Conservation (phyloP, 768 basidiomycete species). For the Phlegmacium glaucopus region DNA sequence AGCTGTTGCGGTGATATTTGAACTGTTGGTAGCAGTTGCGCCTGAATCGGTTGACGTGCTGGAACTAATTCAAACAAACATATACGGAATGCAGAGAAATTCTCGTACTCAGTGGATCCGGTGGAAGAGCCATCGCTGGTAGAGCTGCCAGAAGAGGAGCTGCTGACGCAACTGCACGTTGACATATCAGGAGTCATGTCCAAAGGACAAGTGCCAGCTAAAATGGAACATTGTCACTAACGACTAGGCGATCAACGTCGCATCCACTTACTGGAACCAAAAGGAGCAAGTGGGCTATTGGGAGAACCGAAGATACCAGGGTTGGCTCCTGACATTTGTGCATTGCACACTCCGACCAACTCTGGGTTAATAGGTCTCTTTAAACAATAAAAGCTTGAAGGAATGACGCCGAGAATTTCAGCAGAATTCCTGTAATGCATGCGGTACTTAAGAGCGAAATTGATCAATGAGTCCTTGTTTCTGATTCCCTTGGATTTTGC, state of each 20-base stretch:
- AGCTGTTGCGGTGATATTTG: too few species aligned
- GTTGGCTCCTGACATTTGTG: constrained; percentile 39
- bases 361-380: constrained; percentile 38
- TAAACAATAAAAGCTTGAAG: constrained; percentile 45
- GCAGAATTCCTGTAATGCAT: constrained; percentile 40
- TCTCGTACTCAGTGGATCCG: too few species aligned
- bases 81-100: too few species aligned
- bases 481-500: constrained; percentile 40
- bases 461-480: constrained; percentile 38
- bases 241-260: not conserved
- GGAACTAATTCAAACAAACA: too few species aligned
- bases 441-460: constrained; percentile 40
- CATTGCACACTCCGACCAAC: constrained; percentile 37
- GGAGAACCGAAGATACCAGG: constrained; percentile 42
- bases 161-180: constrained; percentile 35
- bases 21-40: too few species aligned
- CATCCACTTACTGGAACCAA: constrained; percentile 37
- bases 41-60: too few species aligned
- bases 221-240: not conserved
- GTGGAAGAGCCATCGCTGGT: constrained; percentile 2
- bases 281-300: constrained; percentile 35
- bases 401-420: constrained; percentile 38
- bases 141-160: constrained; percentile 11
- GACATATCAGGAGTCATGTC: constrained; percentile 37
- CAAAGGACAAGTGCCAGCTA: constrained; percentile 45